Base-by-base conservation (phyloP, 345 rosid genomes). In the Camelina sativa region DNA sequence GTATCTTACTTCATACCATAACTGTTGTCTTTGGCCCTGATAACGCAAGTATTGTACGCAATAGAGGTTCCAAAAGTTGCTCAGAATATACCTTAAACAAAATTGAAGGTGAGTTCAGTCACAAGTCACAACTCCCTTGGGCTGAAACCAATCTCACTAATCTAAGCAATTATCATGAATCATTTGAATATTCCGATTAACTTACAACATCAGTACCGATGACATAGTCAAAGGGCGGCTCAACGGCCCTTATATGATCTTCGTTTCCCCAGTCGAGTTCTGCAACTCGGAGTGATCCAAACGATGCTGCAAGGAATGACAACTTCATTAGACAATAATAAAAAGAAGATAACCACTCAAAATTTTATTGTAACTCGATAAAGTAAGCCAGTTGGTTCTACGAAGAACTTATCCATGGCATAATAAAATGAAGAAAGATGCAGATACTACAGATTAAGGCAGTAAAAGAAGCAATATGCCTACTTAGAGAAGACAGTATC, bases 131-230 rank as follows among this genome's bases (percentile, higher is more conserved):
- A 60, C 16, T 22, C 11, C 46, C 51, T 53, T 50, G 35, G 30
- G 64, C 23, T 17, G 28, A 52, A 17, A 12, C 40, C 22, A 69
- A 32, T 34, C 71, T 65, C 1, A 34, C 9, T 19, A 41, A 37
- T 12, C 12, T 19, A 25, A 13, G 51, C 25, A 30, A 13, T 15
- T 40, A 43, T 43, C 7, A 15, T 20, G 38, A 63, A 11, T 16
- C n/a, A 57, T 37, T 57, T 22, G 54, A 50, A n/a, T 40, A 46
- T 16, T 67, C 52, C 7, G 19, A 46, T 51, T 30, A 30, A 83
- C 97, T 85, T 83, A 93, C 98, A 69, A 91, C 91, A 83, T 93
- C 98, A 58, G 98, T 93, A 71, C 95, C 98, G 56, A 93, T 82
- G 40, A 93, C 82, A 77, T 82, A 93, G 82, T 93, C 98, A 85